Evolutionary conservation across 441 rosid genomes (phyloP), one percentile per base, ranked within the genome.

Genomic region (Pelargonium fulgidum): DNA sequence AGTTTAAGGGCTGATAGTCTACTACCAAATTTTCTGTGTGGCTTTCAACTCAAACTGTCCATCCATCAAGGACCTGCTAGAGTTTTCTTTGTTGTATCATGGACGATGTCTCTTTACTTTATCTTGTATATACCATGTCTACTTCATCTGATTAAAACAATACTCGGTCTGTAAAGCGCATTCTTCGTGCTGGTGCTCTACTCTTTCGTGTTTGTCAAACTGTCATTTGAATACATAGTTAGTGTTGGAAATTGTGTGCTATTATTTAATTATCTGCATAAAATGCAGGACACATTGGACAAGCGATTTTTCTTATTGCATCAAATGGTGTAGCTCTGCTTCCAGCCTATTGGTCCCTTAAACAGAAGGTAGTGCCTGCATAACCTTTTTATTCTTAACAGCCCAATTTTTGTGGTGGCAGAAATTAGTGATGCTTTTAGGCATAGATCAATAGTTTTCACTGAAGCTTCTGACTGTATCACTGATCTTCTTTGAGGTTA

Each of bases 321-420:
- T 86, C 99, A 79, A 93, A 91, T 80, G 96, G 80, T 76, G 99
- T 92, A 9, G 96, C 97, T 56, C 77, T 89, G 72, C 81, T 93
- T 73, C 99, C 99, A 56, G 95, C 97, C 63, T 88, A 80, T 81
- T 91, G 91, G 93, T 85, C 92, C 76, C 88, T 93, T 62, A 84
- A 95, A 71, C 85, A 88, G 79, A 89, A 87, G 91, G 96, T 93
- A 82, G 79, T 48, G 20, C 69, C 14, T 59, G 67, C 17, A 22
- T 9, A 56, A 39, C 42, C 42, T 39, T 39, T 7, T 7, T 39
- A 39, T 39, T 39, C 42, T 39, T 39, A 33, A 4, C 39, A 4
- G 7, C 7, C 7, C 7, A 20, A 29, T 44, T 24, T 70, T 61
- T 72, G 11, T 47, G 29, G 29, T 19, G 14, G 64, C 42, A 70